Percentiles rank a stretch among this genome's conserved stretches.
Conservation (phyloP, 2,329 filamentous ascomycete species). For the Lachnellula subtilissima region DNA sequence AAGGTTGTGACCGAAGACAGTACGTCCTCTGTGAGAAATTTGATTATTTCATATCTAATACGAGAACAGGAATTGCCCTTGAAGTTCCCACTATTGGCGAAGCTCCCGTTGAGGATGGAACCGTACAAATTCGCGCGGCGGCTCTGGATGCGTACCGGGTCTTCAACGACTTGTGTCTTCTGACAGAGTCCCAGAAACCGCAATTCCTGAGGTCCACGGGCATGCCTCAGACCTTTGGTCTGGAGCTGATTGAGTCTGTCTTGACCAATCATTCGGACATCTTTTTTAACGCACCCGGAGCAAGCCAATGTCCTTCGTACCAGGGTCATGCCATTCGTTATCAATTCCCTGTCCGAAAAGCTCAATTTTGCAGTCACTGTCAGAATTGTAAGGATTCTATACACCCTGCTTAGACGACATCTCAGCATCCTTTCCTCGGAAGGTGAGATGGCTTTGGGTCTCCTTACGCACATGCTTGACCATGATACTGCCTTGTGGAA, state of each 20-base stretch:
- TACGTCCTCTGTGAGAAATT: conserved; percentile 36
- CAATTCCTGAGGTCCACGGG: conserved; percentile 76
- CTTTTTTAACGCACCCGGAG: conserved; percentile 76
- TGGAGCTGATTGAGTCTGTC: conserved; percentile 89
- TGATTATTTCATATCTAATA: conserved; percentile 19
- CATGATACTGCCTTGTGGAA: conserved; percentile 84
- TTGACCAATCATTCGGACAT: conserved; percentile 79
- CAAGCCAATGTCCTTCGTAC: conserved; percentile 73
- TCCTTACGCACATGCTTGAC: conserved; percentile 82
- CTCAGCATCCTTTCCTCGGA: conserved; percentile 70
- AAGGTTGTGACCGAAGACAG: conserved; percentile 81
- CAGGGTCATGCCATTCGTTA: conserved; percentile 77
- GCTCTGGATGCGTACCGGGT: conserved; percentile 83
- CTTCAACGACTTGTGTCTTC: conserved; percentile 82
- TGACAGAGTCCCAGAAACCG: conserved; percentile 79
- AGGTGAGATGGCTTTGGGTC: conserved; percentile 74
- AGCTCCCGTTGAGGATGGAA: conserved; percentile 60
- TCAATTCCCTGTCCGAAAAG: conserved; percentile 71
- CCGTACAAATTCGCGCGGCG: conserved; percentile 64
- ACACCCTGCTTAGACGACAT: conserved; percentile 74
- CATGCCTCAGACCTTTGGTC: conserved; percentile 74
- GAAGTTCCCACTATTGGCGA: conserved; percentile 59
- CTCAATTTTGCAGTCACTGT: conserved; percentile 78
- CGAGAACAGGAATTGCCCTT: conserved; percentile 30
- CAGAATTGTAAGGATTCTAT: conserved; percentile 75